Base-by-base conservation (phyloP, 768 basidiomycete genomes). In the Podaxis pistillaris region DNA sequence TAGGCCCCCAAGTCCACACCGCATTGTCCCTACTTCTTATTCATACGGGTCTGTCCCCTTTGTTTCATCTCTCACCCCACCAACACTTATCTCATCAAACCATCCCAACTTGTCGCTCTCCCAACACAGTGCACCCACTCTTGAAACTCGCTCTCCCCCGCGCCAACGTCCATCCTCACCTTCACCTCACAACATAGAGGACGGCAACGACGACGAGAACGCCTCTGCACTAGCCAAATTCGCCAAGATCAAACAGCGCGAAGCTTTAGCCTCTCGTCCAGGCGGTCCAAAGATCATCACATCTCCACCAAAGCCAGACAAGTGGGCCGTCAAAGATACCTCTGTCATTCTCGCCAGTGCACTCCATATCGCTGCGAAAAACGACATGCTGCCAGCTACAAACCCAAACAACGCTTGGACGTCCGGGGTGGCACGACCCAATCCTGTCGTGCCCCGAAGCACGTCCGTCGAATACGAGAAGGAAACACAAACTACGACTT, bases 311-410 rank as follows among this genome's bases (percentile, higher is more conserved):
- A 79, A 86, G 56, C 91, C 91, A 46, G 82, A 86, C 68, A 86
- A 80, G 80, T 90, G 88, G 88, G 71, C 72, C 63, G 84, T 91
- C 63, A 89, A 89, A 69, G 91, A 92, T 74, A 94, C 93, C 50
- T 88, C 91, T 19, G 93, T 94, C 56, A 90, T 92, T 74, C 88
- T 93, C 69, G 93, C 92, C 9, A 83, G 84, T 68, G 93, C 93
- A 33, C 90, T 95, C 70, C 78, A 80, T 12, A 61, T 66, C 86
- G 93, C 93, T 19, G 89, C 83, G 22, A 77, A 75, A 71, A 60
- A 63, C 50, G 77, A 79, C 63, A 70, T 75, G 51, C 64, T 77
- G 36, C 75, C 71, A 67, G 28, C 68, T 4, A 58, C 63, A 58
- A 85, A 82, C 67, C 84, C 86, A 30, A 89, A 90, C 71, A 77